These are phyloP conservation scores for Suillus occidentalis DNA, from an alignment of 768 basidiomycete species.

Conservation along the genomic window DNA sequence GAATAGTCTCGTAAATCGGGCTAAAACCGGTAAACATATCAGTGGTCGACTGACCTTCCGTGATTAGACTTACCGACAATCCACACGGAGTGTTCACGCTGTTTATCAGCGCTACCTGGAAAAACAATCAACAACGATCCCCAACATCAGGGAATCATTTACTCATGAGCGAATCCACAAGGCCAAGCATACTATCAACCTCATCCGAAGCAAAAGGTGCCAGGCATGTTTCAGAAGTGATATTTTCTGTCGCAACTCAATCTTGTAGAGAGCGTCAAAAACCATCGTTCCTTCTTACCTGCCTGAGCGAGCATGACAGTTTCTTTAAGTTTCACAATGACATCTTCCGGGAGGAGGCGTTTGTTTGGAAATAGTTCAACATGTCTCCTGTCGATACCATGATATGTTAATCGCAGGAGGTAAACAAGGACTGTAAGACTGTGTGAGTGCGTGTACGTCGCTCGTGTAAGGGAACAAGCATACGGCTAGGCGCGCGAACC, in stretches of 20 bases:
- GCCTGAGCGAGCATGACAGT: conserved; percentile 5
- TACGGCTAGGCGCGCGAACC: background rate
- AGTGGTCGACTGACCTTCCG: background rate
- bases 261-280: background rate
- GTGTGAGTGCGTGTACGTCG: background rate
- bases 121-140: background rate
- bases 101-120: background rate
- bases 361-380: conserved; percentile 12
- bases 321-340: conserved; percentile 11
- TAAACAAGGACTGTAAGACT: background rate
- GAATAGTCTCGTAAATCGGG: conserved; percentile 10
- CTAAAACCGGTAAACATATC: conserved; percentile 2
- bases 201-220: conserved; percentile 8
- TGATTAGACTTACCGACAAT: background rate
- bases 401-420: background rate
- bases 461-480: background rate
- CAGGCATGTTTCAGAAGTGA: conserved; percentile 9
- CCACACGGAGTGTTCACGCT: background rate
- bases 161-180: conserved; percentile 6
- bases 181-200: conserved; percentile 5
- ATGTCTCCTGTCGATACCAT: background rate
- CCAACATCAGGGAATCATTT: background rate
- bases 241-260: background rate
- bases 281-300: background rate
- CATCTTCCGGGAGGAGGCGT: conserved; percentile 18